A percentile compares a stretch with the other conserved stretches of the same genome.
These are phyloP conservation scores for Trypanosoma grayi DNA, from an alignment of 208 protist species.

Conservation along the genomic window DNA sequence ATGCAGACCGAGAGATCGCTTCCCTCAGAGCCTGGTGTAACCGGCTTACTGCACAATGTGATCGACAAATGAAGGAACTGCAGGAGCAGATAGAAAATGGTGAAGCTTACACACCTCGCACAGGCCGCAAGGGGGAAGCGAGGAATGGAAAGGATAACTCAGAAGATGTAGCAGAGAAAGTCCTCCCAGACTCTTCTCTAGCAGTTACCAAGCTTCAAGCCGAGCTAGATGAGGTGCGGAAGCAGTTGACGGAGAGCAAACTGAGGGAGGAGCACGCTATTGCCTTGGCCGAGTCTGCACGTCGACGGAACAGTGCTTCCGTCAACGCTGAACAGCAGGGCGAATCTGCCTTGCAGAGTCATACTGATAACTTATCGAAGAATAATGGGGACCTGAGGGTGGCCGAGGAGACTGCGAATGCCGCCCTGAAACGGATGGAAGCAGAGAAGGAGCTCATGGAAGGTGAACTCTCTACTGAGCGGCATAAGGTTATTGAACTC, in stretches of 20 bases:
- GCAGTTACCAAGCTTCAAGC: constrained; percentile 10
- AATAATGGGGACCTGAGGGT: constrained; percentile 23
- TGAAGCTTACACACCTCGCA: constrained; percentile 6
- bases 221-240: constrained; percentile 8
- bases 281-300: not conserved
- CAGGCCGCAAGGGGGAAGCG: not conserved
- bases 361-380: not conserved
- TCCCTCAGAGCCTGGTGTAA: constrained; percentile 43
- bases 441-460: constrained; percentile 12
- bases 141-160: not conserved
- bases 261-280: not conserved
- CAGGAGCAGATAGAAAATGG: constrained; percentile 19
- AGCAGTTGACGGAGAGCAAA: constrained; percentile 26
- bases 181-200: not conserved
- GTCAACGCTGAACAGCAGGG: not conserved
- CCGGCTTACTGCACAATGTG: constrained; percentile 41
- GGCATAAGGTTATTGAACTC: not conserved
- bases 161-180: not conserved
- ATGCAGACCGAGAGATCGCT: constrained; percentile 36
- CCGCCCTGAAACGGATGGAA: no score
- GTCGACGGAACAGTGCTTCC: not conserved
- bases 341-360: not conserved
- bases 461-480: not conserved
- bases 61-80: constrained; percentile 32
- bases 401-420: no score